Percentiles rank a stretch among this genome's conserved stretches.
phyloP scores from a whole-genome alignment of 2,329 filamentous ascomycete genomes.

The Helotiales sp. region DNA sequence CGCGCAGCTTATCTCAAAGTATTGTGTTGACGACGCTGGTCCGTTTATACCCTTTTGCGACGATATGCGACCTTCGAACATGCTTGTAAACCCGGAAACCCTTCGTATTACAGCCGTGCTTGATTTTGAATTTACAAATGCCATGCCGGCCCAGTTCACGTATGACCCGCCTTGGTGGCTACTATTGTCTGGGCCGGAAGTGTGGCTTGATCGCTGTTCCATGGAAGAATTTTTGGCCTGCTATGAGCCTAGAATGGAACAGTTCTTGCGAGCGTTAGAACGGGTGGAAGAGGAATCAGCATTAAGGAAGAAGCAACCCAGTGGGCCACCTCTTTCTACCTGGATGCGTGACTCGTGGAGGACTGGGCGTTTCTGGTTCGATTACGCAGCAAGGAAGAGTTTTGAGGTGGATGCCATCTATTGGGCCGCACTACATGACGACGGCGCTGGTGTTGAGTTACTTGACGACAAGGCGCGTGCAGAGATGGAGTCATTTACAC shows the following conservation, averaged over 20 bases:
- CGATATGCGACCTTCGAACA: slow-evolving; percentile 28
- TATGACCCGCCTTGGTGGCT: slow-evolving; percentile 32
- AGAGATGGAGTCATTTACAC: slow-evolving; percentile 21
- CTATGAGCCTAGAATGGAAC: slow-evolving; percentile 77
- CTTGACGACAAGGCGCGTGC: slow-evolving; percentile 19
- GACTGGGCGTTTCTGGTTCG: slow-evolving; percentile 34
- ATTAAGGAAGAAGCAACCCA: slow-evolving; percentile 19
- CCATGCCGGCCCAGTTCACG: slow-evolving; percentile 28
- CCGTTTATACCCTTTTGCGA: slow-evolving; percentile 30
- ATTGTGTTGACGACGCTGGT: slow-evolving; percentile 18
- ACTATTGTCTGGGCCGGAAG: slow-evolving; percentile 24
- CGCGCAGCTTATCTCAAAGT: slow-evolving; percentile 20
- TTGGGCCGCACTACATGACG: slow-evolving; percentile 23
- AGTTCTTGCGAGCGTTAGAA: slow-evolving; percentile 28
- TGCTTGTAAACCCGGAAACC: slow-evolving; percentile 27
- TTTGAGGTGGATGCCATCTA: slow-evolving; percentile 31
- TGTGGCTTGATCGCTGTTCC: slow-evolving; percentile 22
- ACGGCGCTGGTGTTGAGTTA: slow-evolving; percentile 17
- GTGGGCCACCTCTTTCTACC: slow-evolving; percentile 23
- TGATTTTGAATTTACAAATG: slow-evolving; percentile 34
- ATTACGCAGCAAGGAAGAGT: slow-evolving; percentile 30
- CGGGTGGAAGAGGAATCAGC: slow-evolving; percentile 25
- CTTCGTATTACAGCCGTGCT: slow-evolving; percentile 26
- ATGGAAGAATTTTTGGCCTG: slow-evolving; percentile 72
- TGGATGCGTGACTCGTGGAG: slow-evolving; percentile 33